Base-by-base conservation (phyloP, 78 protist species). In the Dictyostelium intermedium region DNA sequence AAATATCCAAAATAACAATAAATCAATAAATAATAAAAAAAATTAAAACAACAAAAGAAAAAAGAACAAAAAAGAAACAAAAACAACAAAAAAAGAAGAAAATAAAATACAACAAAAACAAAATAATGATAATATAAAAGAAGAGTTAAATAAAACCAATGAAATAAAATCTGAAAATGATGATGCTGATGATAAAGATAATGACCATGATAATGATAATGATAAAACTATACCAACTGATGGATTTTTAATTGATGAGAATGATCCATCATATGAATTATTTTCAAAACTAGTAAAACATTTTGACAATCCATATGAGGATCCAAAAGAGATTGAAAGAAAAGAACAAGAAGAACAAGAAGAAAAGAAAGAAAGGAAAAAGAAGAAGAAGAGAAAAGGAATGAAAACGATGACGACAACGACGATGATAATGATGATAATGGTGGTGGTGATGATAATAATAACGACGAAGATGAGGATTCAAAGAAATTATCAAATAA, bases 401-500 rank as follows among this genome's bases (percentile, higher is more conserved):
- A 84, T 11, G 34, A 91, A 4, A 27, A 91, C 4, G 82, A 43
- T 35, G 18, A 95, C 6, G 53, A 66, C 0, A 37, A 82, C 13
- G 34, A 87, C 25, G 14, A 43, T 43, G 66, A 63, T n/a, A 72
- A 35, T 23, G 45, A 18, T 5, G 66, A 77, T n/a, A 8, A 83
- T 6, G 47, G 45, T n/a, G 25, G 37, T 10, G 45, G 82, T 35
- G 25, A 13, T 20, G 5, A 18, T 32, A 14, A 70, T 30, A 41
- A 91, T 9, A 85, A 20, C 8, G 93, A 70, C 8, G 84, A 53
- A 50, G 76, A 23, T 1, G 87, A 83, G 3, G 84, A 97, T 13
- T 80, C 83, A 53, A n/a, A 45, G 39, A 91, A 89, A 56, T 2
- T 97, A 66, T 92, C 97, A 3, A 97, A 92, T 91, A 82, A 83